Evolutionary conservation across 495 filamentous ascomycete genomes (phyloP), one percentile per base, ranked within the genome.

Genomic region (Hypomontagnella monticulosa): DNA sequence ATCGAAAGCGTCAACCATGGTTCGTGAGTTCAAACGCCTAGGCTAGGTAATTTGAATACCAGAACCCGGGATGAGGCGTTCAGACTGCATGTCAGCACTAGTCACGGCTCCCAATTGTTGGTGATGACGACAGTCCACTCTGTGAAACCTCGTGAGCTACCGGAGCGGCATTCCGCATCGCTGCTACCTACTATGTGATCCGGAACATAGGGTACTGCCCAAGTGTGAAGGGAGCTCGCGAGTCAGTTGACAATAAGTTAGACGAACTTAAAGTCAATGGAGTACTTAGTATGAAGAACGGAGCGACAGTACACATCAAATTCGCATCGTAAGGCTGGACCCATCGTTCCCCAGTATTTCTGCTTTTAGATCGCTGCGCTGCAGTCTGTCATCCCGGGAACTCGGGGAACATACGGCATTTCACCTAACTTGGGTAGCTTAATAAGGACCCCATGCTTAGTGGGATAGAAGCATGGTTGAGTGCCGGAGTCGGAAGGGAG

Each of bases 331-430:
- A 57, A 52, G 46, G 61, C 51, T 57, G 51, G 37, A 43, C 12
- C 12, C 11, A 43, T 54, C 7, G 6, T 37, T 48, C 33, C 32
- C 44, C 36, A 11, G 34, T 40, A 23, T 54, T 54, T 42, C 41
- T 16, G 11, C 20, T 23, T 37, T 52, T 63, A 64, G 53, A 43
- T 57, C 53, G 61, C 46, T 41, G 36, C 38, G 46, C 32, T 57
- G 38, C 44, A 50, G 10, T 18, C 47, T 20, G 42, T 23, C 34
- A 33, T 46, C 40, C 58, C 64, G 58, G 53, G 10, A 63, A 37
- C 47, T 63, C 64, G 64, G 64, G 48, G 49, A 67, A 58, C 37
- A 49, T 33, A 51, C 64, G 64, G 64, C 42, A 63, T 67, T 61
- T 62, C 46, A 38, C 20, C 14, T 52, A 10, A 23, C 33, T 19